A percentile compares a stretch with the other conserved stretches of the same genome.
Conservation (phyloP, 257 asterid species). For the Jacaranda copaia region DNA sequence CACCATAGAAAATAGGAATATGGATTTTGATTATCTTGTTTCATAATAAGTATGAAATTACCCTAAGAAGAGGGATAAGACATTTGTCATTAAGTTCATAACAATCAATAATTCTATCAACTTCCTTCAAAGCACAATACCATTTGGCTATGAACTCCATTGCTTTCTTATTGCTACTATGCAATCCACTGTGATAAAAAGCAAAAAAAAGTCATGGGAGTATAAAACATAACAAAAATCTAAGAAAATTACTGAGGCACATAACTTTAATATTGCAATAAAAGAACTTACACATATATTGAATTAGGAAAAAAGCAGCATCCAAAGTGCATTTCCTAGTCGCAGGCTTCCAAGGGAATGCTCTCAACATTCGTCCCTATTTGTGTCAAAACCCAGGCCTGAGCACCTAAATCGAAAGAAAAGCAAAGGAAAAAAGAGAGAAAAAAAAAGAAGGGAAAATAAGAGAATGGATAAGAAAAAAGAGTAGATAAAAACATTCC, state of each 20-base stretch:
- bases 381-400: slow-evolving; percentile 9
- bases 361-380: slow-evolving; percentile 50
- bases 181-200: slow-evolving; percentile 61
- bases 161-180: slow-evolving; percentile 86
- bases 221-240: slow-evolving; percentile 8
- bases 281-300: slow-evolving; percentile 49
- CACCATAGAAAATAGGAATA: slow-evolving; percentile 1
- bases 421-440: too few species aligned
- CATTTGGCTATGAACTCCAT: slow-evolving; percentile 91
- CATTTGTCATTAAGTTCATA: slow-evolving; percentile 83
- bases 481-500: too few species aligned
- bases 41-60: slow-evolving; percentile 38
- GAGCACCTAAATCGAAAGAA: slow-evolving; percentile 26
- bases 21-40: neutral
- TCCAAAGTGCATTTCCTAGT: slow-evolving; percentile 31
- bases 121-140: slow-evolving; percentile 86
- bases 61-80: slow-evolving; percentile 80
- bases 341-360: slow-evolving; percentile 47
- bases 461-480: too few species aligned
- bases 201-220: slow-evolving; percentile 7
- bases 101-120: slow-evolving; percentile 91
- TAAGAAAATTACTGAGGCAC: slow-evolving; percentile 8
- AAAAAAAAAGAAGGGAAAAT: too few species aligned
- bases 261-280: neutral
- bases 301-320: slow-evolving; percentile 47